Percentiles rank a stretch among this genome's conserved stretches.
These are phyloP conservation scores for Tagetes erecta DNA, from an alignment of 129 eudicot genomes.

Conservation along the genomic window DNA sequence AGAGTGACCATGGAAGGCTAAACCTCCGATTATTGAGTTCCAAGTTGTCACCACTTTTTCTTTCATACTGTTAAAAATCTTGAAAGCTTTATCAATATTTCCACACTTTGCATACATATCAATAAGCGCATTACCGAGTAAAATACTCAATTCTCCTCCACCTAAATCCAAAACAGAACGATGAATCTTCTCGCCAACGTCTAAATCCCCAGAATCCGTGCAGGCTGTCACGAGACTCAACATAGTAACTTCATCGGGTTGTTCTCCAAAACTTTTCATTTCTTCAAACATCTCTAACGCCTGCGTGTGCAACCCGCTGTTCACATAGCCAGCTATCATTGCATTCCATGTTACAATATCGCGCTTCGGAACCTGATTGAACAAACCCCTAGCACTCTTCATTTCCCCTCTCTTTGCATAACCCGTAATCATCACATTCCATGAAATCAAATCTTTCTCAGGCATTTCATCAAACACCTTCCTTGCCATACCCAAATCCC, in stretches of 20 bases:
- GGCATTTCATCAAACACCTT: slow-evolving; percentile 74
- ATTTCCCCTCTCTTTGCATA: slow-evolving; percentile 65
- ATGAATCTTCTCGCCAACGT: slow-evolving; percentile 71
- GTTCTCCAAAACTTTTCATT: slow-evolving; percentile 56
- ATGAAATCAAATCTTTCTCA: slow-evolving; percentile 73
- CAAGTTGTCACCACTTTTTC: slow-evolving; percentile 69
- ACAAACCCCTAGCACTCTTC: slow-evolving; percentile 55
- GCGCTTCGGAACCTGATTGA: slow-evolving; percentile 51
- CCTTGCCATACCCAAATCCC: slow-evolving; percentile 53
- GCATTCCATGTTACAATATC: slow-evolving; percentile 74
- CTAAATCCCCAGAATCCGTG: slow-evolving; percentile 57
- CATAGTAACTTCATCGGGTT: slow-evolving; percentile 84
- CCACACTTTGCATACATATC: slow-evolving; percentile 92
- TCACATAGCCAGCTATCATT: slow-evolving; percentile 66
- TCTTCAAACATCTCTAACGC: slow-evolving; percentile 71
- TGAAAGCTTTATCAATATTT: slow-evolving; percentile 50
- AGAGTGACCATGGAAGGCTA: slow-evolving; percentile 73
- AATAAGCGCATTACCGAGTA: slow-evolving; percentile 68
- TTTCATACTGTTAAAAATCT: slow-evolving; percentile 53
- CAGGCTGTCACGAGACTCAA: slow-evolving; percentile 72
- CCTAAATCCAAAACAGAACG: slow-evolving; percentile 48
- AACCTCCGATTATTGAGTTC: slow-evolving; percentile 67
- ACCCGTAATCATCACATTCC: slow-evolving; percentile 86
- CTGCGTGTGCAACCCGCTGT: slow-evolving; percentile 36
- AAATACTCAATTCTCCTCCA: slow-evolving; percentile 45